phyloP scores from a whole-genome alignment of 129 eudicot species.

The Centaurea solstitialis region DNA sequence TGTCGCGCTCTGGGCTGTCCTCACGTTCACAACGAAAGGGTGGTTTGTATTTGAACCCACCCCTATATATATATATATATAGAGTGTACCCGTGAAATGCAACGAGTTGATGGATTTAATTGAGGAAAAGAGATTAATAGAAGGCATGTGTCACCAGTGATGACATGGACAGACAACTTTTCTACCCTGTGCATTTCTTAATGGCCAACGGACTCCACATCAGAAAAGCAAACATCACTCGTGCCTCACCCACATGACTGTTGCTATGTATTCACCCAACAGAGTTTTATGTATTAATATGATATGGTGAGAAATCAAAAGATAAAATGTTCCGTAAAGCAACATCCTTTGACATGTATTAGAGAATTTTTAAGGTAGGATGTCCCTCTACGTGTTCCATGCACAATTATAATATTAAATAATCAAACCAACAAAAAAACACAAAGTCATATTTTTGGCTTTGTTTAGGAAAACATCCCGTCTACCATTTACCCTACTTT shows the following conservation, averaged over 20 bases:
- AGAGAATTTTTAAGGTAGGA: neutral
- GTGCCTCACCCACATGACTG: slow-evolving; percentile 29
- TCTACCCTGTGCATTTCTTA: slow-evolving; percentile 1
- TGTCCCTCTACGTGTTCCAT: neutral
- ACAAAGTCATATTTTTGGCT: too few relatives aligned
- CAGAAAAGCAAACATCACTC: slow-evolving; percentile 15
- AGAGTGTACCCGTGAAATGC: too few relatives aligned
- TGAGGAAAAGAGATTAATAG: too few relatives aligned
- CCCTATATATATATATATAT: too few relatives aligned
- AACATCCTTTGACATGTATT: neutral
- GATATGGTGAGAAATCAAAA: neutral
- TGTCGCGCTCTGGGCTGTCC: too few relatives aligned
- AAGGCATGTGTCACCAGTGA: neutral
- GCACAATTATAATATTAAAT: too few relatives aligned
- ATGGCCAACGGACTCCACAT: slow-evolving; percentile 10
- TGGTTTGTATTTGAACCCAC: too few relatives aligned
- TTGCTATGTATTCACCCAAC: neutral
- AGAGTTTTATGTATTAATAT: neutral
- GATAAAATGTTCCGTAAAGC: neutral
- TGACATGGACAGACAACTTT: slow-evolving; percentile 10
- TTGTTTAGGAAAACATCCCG: too few relatives aligned
- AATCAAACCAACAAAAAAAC: neutral
- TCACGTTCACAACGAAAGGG: too few relatives aligned
- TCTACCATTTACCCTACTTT: too few relatives aligned
- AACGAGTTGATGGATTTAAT: too few relatives aligned